A percentile compares a stretch with the other conserved stretches of the same genome.
Conservation (phyloP, 2,329 filamentous ascomycete genomes). For the Xylariaceae sp. region DNA sequence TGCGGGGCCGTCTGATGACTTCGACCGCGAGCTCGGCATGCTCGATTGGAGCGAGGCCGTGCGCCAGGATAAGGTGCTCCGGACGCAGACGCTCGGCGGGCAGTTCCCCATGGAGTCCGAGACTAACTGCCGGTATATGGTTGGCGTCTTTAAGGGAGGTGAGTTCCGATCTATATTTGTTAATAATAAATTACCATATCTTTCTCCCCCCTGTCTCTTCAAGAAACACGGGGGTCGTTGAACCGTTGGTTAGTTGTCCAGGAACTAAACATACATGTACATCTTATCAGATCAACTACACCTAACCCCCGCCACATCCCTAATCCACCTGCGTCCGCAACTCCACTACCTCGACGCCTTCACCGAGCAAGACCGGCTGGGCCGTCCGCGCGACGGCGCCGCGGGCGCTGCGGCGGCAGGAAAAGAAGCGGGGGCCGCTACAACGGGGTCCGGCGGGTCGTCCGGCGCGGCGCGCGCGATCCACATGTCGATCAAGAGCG, state of each 20-base stretch:
- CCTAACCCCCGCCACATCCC: slow-evolving; percentile 78
- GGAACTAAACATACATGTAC: too few relatives aligned
- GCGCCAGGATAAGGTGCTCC: slow-evolving; percentile 71
- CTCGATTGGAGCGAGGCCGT: slow-evolving; percentile 69
- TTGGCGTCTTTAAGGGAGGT: slow-evolving; percentile 88
- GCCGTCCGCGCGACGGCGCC: slow-evolving; percentile 43
- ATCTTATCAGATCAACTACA: slow-evolving; percentile 72
- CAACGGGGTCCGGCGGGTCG: slow-evolving; percentile 35
- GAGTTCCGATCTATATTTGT: slow-evolving; percentile 44
- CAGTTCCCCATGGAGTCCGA: slow-evolving; percentile 71
- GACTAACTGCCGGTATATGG: slow-evolving; percentile 74
- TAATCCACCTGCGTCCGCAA: slow-evolving; percentile 88
- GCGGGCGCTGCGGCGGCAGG: slow-evolving; percentile 28
- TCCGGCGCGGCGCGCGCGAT: slow-evolving; percentile 69
- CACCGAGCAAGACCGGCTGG: slow-evolving; percentile 68
- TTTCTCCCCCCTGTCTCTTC: too few relatives aligned
- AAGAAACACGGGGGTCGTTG: too few relatives aligned
- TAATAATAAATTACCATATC: too few relatives aligned
- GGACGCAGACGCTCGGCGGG: slow-evolving; percentile 83
- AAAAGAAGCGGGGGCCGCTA: slow-evolving; percentile 38
- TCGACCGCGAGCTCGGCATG: slow-evolving; percentile 50
- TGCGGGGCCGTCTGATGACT: slow-evolving; percentile 40
- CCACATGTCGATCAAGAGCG: slow-evolving; percentile 83
- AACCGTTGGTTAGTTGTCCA: too few relatives aligned
- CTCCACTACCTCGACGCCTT: slow-evolving; percentile 90